Percentiles rank a stretch among this genome's conserved stretches.
Evolutionary conservation across 192 early-diverging fungal species (phyloP).

Genomic region (Coemansia sp.): DNA sequence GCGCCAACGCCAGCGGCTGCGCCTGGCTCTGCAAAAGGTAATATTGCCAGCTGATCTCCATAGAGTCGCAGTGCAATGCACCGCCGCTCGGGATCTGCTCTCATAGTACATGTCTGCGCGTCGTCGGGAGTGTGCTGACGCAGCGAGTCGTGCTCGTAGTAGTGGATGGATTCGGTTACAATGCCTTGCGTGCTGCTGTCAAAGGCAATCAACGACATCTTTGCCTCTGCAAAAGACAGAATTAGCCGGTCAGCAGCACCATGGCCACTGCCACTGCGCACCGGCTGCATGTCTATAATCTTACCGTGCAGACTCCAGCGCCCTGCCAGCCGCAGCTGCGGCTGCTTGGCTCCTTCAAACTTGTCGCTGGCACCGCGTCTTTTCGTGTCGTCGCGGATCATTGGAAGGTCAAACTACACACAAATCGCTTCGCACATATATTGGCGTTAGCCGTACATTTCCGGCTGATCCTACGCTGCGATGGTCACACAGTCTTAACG

Average conservation of each 20-base stretch:
- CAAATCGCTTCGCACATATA: neutral
- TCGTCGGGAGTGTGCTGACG: slow-evolving; percentile 62
- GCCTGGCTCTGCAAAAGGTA: slow-evolving; percentile 80
- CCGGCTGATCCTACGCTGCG: neutral
- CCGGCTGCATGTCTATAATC: slow-evolving; percentile 40
- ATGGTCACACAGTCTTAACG: neutral
- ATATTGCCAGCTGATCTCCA: slow-evolving; percentile 81
- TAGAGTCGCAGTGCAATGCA: slow-evolving; percentile 90
- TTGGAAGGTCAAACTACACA: slow-evolving; percentile 41
- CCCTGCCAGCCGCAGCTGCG: slow-evolving; percentile 39
- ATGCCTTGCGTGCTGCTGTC: slow-evolving; percentile 69
- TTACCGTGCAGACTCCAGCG: slow-evolving; percentile 48
- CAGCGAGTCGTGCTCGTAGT: slow-evolving; percentile 91
- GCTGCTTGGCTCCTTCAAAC: slow-evolving; percentile 23
- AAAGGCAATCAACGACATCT: slow-evolving; percentile 92
- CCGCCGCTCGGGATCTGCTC: slow-evolving; percentile 81
- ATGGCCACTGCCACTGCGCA: slow-evolving; percentile 23
- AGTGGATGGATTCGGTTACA: slow-evolving; percentile 93
- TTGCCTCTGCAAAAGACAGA: slow-evolving; percentile 48
- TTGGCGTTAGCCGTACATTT: neutral
- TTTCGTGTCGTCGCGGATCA: slow-evolving; percentile 29
- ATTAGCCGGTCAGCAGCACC: slow-evolving; percentile 35
- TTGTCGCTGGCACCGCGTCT: slow-evolving; percentile 2
- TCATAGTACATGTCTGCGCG: slow-evolving; percentile 39
- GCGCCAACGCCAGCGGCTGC: slow-evolving; percentile 19